Base-by-base conservation (phyloP, 2,329 filamentous ascomycete genomes). In the Huntiella abstrusa region DNA sequence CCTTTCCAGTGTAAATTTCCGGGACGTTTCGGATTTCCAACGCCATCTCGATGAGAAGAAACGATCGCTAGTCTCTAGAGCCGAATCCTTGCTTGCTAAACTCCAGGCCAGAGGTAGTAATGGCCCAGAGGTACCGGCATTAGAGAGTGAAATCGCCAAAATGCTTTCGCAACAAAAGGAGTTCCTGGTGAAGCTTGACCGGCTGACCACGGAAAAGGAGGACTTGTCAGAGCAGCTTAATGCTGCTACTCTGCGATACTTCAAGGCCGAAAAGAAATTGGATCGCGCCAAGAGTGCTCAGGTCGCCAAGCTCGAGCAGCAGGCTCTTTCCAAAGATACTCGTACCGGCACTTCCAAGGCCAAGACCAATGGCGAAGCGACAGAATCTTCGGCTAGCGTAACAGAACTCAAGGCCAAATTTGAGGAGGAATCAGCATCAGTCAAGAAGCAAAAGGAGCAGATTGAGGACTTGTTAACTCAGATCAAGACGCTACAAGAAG, bases 201-300 rank as follows among this genome's bases (percentile, higher is more conserved):
- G 79, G 46, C 65, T 87, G 10, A 70, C 76, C 42, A 68, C 73
- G 5, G 86, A 95, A 55, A 92, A 91, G 55, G 81, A 92, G 46
- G 77, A 83, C 54, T 69, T 94, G 3, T 84, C 84, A 41, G 83
- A 91, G 56, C 81, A 88, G 51, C 68, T 96, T 15, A 88, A 96
- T 58, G 80, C 76, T 33, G 91, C 88, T 12, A 93, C 86, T 4
- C 68, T 93, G 49, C 76, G 91, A 53, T 96, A 93, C 57, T 84
- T 96, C 66, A 83, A 92, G 54, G 91, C 91, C 0, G 91, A 98
- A 60, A 92, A 93, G 66, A 91, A 86, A 59, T 68, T 96, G 45
- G 91, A 98, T 59, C 77, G 91, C 38, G 75, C 81, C 17, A 88
- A 84, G 61, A 98, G 91, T 58, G 66, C 77, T 12, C 86, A 93